These are phyloP conservation scores for Diphasiastrum complanatum DNA, from an alignment of 83 land plant species.

Conservation along the genomic window DNA sequence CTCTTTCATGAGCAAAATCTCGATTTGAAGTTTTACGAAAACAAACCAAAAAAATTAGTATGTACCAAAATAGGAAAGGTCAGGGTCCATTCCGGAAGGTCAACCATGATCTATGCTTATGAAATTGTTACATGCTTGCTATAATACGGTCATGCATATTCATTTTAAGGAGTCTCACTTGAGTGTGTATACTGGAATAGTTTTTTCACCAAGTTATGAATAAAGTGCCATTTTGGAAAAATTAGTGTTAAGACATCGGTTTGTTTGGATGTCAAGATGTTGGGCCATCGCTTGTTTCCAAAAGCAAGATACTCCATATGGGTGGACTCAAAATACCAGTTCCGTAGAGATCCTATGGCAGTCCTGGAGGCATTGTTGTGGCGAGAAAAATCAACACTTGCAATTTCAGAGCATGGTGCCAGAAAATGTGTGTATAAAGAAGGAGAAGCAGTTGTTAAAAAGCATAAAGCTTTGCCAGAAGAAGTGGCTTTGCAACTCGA, in stretches of 20 bases:
- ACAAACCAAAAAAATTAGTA: no score
- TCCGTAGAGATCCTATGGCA: conserved; percentile 90
- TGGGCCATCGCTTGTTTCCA: conserved; percentile 85
- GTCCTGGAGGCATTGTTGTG: conserved; percentile 89
- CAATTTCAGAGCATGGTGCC: conserved; percentile 96
- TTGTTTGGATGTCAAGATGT: conserved; percentile 63
- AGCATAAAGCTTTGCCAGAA: conserved; percentile 91
- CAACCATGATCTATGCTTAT: no score
- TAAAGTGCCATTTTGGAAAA: no score
- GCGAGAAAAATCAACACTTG: conserved; percentile 62
- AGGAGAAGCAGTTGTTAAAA: conserved; percentile 77
- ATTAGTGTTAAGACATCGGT: neutral
- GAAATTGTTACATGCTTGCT: no score
- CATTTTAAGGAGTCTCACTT: no score
- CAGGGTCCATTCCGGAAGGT: no score
- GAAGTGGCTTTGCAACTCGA: conserved; percentile 76
- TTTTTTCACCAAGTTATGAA: no score
- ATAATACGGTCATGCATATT: no score
- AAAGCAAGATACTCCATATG: conserved; percentile 82
- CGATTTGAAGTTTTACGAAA: no score
- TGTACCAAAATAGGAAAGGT: no score
- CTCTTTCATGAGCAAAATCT: no score
- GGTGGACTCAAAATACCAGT: conserved; percentile 98
- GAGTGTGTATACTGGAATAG: no score
- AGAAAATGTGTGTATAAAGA: conserved; percentile 89